Base-by-base conservation (phyloP, 139 green algal species). In the Chlamydomonas incerta region DNA sequence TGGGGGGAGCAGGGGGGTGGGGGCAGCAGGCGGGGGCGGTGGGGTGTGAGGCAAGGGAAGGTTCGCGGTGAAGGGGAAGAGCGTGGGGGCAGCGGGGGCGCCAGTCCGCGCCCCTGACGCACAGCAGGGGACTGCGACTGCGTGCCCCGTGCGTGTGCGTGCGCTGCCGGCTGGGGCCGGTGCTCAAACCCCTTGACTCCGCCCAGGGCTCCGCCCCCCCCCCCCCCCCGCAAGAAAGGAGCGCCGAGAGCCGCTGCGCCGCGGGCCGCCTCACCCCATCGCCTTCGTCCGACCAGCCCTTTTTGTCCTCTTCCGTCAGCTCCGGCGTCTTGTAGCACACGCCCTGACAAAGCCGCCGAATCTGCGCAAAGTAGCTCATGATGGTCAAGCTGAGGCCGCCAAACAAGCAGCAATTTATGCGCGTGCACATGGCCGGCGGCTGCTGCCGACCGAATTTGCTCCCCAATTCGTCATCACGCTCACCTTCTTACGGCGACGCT, bases 251-350 rank as follows among this genome's bases (percentile, higher is more conserved):
- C n/a, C n/a, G n/a, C n/a, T n/a, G n/a, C n/a, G n/a, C n/a, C n/a
- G n/a, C n/a, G n/a, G n/a, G n/a, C n/a, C n/a, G n/a, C n/a, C 55
- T 62, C 63, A 58, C 74, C 29, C 17, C 55, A 28, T 88, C 47
- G 34, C 57, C 47, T 18, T 81, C 75, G 23, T 80, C 75, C 11
- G 58, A 65, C 0, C 58, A 70, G 34, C 88, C 87, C 0, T 60
- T 46, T 8, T 74, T 28, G 60, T 94, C 90, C n/a, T 91, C 89
- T 3, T 83, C 80, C 10, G 87, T 92, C 29, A 94, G 71, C 37
- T 65, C 72, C 0, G 92, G 91, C 57, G 80, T 26, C 31, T 88
- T 77, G 69, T 93, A 93, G 80, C 88, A 92, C 10, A 88, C 55
- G 17, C 85, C 80, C 50, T 90, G 72, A 26, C 83, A 83, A 0